Conservation (phyloP, 768 basidiomycete species). For the Gyrodon lividus region DNA sequence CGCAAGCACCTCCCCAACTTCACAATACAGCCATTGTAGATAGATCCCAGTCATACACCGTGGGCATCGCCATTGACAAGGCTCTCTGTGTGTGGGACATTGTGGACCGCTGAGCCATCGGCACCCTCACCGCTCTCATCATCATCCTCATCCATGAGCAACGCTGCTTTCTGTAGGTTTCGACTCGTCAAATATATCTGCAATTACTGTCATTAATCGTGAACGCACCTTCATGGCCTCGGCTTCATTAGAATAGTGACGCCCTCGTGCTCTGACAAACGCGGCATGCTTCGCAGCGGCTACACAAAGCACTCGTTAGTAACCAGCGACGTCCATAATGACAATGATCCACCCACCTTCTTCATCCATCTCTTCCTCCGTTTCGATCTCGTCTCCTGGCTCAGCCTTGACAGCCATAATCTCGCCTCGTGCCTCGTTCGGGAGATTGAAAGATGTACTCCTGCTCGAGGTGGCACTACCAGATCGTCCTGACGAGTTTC, state of each 20-base stretch:
- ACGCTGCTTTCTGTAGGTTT: conserved; percentile 54
- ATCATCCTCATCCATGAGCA: conserved; percentile 66
- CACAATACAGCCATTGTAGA: neutral
- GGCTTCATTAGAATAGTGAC: conserved; percentile 89
- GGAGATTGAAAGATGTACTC: conserved; percentile 82
- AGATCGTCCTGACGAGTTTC: conserved; percentile 54
- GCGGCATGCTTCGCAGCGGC: conserved; percentile 81
- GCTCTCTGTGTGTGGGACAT: neutral
- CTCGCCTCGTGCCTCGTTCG: conserved; percentile 62
- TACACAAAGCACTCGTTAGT: conserved; percentile 28
- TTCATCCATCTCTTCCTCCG: conserved; percentile 84
- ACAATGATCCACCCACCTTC: conserved; percentile 55
- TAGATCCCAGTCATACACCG: conserved; percentile 3
- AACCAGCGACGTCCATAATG: neutral
- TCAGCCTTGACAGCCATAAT: conserved; percentile 46
- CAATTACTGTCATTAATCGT: neutral
- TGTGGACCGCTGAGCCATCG: conserved; percentile 1
- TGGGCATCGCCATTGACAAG: conserved; percentile 25
- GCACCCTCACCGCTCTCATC: conserved; percentile 17
- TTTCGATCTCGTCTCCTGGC: conserved; percentile 55
- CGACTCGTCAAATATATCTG: conserved; percentile 3
- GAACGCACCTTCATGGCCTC: conserved; percentile 83
- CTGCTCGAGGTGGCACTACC: conserved; percentile 67
- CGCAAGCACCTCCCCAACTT: neutral
- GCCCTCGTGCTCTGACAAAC: conserved; percentile 75